These are phyloP conservation scores for Fusarium equiseti DNA, from an alignment of 2,329 filamentous ascomycete species.

Conservation along the genomic window DNA sequence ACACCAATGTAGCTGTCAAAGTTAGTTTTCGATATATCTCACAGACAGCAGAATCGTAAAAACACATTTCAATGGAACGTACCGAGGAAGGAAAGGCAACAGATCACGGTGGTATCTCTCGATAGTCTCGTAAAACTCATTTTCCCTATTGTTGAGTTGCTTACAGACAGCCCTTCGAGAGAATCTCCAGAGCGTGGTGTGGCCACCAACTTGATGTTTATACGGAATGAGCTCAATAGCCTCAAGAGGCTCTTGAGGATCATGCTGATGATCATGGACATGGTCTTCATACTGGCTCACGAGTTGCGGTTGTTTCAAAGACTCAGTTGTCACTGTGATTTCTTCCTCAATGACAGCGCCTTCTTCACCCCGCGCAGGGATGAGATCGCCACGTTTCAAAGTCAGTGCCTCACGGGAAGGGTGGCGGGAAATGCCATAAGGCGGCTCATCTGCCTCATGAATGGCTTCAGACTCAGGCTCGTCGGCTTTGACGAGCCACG, in stretches of 20 bases:
- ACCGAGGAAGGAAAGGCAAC: constrained; percentile 90
- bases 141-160: constrained; percentile 96
- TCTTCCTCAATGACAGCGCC: constrained; percentile 57
- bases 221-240: constrained; percentile 97
- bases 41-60: not conserved
- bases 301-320: constrained; percentile 52
- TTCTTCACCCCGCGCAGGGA: constrained; percentile 54
- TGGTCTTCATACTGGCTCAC: constrained; percentile 61
- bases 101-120: constrained; percentile 91
- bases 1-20: constrained; percentile 90
- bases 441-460: constrained; percentile 40
- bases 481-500: constrained; percentile 71
- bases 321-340: constrained; percentile 53
- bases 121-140: constrained; percentile 98
- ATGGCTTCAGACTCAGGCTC: constrained; percentile 57
- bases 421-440: constrained; percentile 43
- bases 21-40: constrained; percentile 19
- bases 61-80: constrained; percentile 47
- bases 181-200: constrained; percentile 96
- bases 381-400: constrained; percentile 49
- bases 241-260: constrained; percentile 74
- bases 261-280: constrained; percentile 65
- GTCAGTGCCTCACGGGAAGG: constrained; percentile 49
- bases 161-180: constrained; percentile 97
- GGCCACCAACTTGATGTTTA: constrained; percentile 95